These are phyloP conservation scores for Trypanosoma mega DNA, from an alignment of 208 protist genomes.

Conservation along the genomic window DNA sequence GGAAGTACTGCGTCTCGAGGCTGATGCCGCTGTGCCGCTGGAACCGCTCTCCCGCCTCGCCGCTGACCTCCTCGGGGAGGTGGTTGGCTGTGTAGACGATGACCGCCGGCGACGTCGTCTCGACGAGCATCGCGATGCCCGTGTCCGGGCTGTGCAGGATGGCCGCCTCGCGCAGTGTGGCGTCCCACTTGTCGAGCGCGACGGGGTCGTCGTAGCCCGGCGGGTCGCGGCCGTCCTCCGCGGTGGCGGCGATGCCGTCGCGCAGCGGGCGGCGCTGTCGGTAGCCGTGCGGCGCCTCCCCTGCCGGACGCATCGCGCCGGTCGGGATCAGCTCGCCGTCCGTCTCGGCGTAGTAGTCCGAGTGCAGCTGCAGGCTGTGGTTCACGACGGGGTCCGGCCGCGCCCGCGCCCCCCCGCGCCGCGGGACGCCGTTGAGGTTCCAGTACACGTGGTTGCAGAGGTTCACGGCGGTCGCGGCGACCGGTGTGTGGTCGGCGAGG, in stretches of 20 bases:
- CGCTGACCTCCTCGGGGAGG: conserved; percentile 50
- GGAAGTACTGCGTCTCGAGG: conserved; percentile 81
- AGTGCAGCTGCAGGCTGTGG: conserved; percentile 50
- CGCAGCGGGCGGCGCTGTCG: conserved; percentile 37
- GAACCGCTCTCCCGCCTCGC: conserved; percentile 57
- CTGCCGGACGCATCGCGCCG: conserved; percentile 31
- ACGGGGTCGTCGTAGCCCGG: conserved; percentile 75
- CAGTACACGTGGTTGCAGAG: conserved; percentile 79
- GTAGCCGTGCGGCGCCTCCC: conserved; percentile 62
- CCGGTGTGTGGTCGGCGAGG: conserved; percentile 54
- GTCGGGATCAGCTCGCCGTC: conserved; percentile 27
- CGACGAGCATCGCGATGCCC: conserved; percentile 58
- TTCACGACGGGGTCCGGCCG: conserved; percentile 51
- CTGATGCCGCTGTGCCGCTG: conserved; percentile 57
- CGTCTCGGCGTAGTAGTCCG: conserved; percentile 47
- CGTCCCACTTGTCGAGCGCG: conserved; percentile 73
- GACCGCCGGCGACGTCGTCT: conserved; percentile 64
- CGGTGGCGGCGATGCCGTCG: conserved; percentile 12
- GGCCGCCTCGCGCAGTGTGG: conserved; percentile 52
- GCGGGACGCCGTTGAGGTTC: conserved; percentile 78
- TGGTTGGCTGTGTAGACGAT: conserved; percentile 70
- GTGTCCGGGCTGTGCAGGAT: conserved; percentile 61
- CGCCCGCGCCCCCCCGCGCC: conserved; percentile 18
- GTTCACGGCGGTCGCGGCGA: conserved; percentile 68
- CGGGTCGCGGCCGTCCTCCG: conserved; percentile 26